phyloP scores from a whole-genome alignment of 495 filamentous ascomycete species.

The Podospora pseudoanserina region DNA sequence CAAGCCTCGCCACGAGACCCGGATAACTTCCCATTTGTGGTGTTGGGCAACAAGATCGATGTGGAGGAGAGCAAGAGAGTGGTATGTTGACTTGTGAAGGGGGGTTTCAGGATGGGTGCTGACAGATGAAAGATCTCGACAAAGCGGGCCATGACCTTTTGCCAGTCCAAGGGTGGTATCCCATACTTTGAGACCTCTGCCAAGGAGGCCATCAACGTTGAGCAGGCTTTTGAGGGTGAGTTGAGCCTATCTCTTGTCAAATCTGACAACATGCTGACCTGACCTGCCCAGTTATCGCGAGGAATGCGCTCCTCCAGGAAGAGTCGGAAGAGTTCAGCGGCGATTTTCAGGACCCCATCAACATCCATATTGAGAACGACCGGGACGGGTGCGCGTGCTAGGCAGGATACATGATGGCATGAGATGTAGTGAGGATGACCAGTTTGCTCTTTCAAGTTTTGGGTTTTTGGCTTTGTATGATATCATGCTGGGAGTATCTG shows the following conservation, averaged over 20 bases:
- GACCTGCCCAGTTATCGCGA: slow-evolving; percentile 72
- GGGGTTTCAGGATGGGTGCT: slow-evolving; percentile 11
- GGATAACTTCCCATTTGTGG: slow-evolving; percentile 96
- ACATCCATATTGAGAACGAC: slow-evolving; percentile 90
- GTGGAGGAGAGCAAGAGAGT: slow-evolving; percentile 96
- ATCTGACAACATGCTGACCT: slow-evolving; percentile 19
- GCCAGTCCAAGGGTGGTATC: slow-evolving; percentile 92
- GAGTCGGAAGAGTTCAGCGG: slow-evolving; percentile 89
- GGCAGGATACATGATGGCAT: slow-evolving; percentile 8
- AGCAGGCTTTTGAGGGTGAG: slow-evolving; percentile 96
- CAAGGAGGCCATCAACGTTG: slow-evolving; percentile 97
- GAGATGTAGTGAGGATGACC: slow-evolving; percentile 1
- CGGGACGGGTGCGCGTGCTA: slow-evolving; percentile 89
- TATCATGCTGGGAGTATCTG: slow-evolving; percentile 30
- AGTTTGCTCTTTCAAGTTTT: slow-evolving; percentile 9
- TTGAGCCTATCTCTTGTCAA: neutral
- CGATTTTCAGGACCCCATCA: slow-evolving; percentile 95
- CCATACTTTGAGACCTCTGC: slow-evolving; percentile 99
- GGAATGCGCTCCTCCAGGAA: slow-evolving; percentile 92
- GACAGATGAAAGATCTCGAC: slow-evolving; percentile 64
- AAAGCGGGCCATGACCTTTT: slow-evolving; percentile 95
- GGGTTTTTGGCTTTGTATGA: slow-evolving; percentile 25
- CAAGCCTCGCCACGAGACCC: slow-evolving; percentile 95
- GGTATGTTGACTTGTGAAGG: slow-evolving; percentile 41
- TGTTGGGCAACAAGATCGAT: slow-evolving; percentile 98